Evolutionary conservation across 2,329 filamentous ascomycete species (phyloP), one percentile per base, ranked within the genome.

Genomic region (Aspergillus pseudoglaucus): DNA sequence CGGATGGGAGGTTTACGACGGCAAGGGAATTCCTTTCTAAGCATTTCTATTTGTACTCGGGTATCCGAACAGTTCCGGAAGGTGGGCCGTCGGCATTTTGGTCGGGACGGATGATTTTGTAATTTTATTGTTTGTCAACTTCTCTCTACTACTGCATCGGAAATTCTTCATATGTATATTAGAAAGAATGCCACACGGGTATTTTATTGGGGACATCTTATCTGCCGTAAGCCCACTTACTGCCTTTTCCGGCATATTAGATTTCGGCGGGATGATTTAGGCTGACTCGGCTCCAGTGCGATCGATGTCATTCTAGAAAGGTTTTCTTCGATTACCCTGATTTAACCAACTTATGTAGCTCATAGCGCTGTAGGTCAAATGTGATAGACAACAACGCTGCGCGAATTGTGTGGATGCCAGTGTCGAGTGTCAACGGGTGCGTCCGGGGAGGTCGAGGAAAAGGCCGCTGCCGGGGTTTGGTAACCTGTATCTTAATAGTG

Each of bases 241-340:
- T 30, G 18, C 17, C 12, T n/a, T 39, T 33, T 41, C 30, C 33
- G 3, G 6, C 6, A 37, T 12, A 4, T 30, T 30, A 10, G 9
- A 30, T 30, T 30, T n/a, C 14, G 4, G 14, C 6, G 33, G 33
- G n/a, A 17, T 37, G 6, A 37, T 37, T 37, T 18, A 37, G 17
- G 18, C 38, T 41, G 6, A 41, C 38, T 23, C n/a, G 6, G n/a
- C 7, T 20, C 14, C n/a, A 61, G 59, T 61, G 58, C 48, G 58
- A 61, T 47, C 44, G 53, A 5, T 62, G 59, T 45, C 47, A 60
- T 50, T 48, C 57, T 2, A 59, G 58, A 52, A 62, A 61, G 57
- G 59, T 60, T 35, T 9, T 15, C 10, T 42, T 25, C n/a, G 30
- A 3, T 43, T 9, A 4, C 1, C 1, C 25, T 30, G 1, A 10